Evolutionary conservation across 2,329 filamentous ascomycete species (phyloP).

Genomic region (Geosmithia flava): DNA sequence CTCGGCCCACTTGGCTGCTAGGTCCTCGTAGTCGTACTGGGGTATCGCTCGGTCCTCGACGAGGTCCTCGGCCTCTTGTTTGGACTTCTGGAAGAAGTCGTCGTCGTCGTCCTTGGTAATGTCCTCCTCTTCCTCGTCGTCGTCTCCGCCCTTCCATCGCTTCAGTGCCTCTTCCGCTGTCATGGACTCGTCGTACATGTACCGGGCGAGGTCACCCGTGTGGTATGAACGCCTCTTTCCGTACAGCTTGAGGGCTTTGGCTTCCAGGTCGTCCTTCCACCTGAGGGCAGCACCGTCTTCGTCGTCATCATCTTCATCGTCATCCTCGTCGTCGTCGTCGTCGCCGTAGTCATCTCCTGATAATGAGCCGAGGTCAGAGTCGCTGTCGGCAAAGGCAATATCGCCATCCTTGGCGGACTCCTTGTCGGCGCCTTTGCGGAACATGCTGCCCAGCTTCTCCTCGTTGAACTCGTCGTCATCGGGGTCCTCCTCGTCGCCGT

Average conservation of each 20-base stretch:
- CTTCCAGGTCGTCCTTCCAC: conserved; percentile 83
- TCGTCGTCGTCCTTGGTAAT: conserved; percentile 49
- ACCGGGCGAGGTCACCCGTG: conserved; percentile 67
- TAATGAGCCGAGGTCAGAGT: conserved; percentile 88
- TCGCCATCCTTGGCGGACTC: conserved; percentile 49
- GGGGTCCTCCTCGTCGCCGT: conserved; percentile 38
- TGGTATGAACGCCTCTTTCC: conserved; percentile 60
- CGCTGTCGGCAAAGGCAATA: conserved; percentile 86
- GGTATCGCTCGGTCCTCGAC: conserved; percentile 75
- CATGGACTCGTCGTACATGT: conserved; percentile 79
- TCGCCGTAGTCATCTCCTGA: conserved; percentile 35
- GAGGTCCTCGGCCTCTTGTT: conserved; percentile 53
- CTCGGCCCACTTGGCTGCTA: conserved; percentile 78
- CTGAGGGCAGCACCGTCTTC: conserved; percentile 62
- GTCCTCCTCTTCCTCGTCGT: conserved; percentile 43
- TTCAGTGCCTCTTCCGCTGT: conserved; percentile 63
- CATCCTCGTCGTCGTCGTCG: conserved; percentile 31
- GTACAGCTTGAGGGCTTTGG: conserved; percentile 62
- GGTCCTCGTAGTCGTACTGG: conserved; percentile 62
- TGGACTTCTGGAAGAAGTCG: conserved; percentile 53
- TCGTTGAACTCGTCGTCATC: conserved; percentile 46
- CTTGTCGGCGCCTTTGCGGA: conserved; percentile 36
- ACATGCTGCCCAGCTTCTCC: conserved; percentile 47
- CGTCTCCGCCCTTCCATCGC: conserved; percentile 63
- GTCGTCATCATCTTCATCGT: conserved; percentile 33